Percentiles rank a stretch among this genome's conserved stretches.
phyloP scores from a whole-genome alignment of 2,329 filamentous ascomycete species.

The Clarireedia paspali region DNA sequence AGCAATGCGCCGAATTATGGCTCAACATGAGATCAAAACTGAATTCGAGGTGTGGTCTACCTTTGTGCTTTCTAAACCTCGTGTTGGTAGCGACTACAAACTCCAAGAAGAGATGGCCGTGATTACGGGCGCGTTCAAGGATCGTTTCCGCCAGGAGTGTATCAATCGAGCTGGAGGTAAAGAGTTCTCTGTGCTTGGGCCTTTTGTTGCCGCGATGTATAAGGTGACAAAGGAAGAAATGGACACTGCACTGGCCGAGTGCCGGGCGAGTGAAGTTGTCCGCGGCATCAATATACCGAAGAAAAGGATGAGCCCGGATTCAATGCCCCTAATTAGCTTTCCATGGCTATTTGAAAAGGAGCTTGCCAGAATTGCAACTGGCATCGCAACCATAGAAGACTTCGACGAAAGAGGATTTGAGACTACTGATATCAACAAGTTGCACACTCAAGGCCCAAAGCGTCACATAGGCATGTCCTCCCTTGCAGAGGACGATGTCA shows the following conservation, averaged over 20 bases:
- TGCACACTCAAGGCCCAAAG: constrained; percentile 1
- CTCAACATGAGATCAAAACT: constrained; percentile 71
- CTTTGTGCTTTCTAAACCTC: constrained; percentile 70
- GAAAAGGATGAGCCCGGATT: constrained; percentile 35
- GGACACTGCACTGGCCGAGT: constrained; percentile 47
- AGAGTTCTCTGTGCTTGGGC: constrained; percentile 52
- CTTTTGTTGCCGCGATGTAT: constrained; percentile 84
- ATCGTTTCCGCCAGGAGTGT: constrained; percentile 61
- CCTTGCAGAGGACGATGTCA: constrained; percentile 21
- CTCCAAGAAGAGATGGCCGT: constrained; percentile 74
- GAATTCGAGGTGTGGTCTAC: constrained; percentile 92
- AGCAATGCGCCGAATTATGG: constrained; percentile 70
- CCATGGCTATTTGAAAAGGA: constrained; percentile 82
- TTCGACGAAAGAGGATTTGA: constrained; percentile 19
- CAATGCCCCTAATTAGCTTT: constrained; percentile 82
- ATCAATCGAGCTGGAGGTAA: constrained; percentile 54
- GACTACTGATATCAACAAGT: constrained; percentile 11
- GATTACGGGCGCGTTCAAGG: constrained; percentile 57
- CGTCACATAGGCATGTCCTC: not conserved
- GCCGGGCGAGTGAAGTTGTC: constrained; percentile 31
- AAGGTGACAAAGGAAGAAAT: constrained; percentile 68
- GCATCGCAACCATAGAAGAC: constrained; percentile 19
- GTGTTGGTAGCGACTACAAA: constrained; percentile 72
- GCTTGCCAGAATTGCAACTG: constrained; percentile 60
- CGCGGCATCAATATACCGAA: constrained; percentile 32